Base-by-base conservation (phyloP, 352 stramenopile genomes). In the Elongisporangium anandrum region DNA sequence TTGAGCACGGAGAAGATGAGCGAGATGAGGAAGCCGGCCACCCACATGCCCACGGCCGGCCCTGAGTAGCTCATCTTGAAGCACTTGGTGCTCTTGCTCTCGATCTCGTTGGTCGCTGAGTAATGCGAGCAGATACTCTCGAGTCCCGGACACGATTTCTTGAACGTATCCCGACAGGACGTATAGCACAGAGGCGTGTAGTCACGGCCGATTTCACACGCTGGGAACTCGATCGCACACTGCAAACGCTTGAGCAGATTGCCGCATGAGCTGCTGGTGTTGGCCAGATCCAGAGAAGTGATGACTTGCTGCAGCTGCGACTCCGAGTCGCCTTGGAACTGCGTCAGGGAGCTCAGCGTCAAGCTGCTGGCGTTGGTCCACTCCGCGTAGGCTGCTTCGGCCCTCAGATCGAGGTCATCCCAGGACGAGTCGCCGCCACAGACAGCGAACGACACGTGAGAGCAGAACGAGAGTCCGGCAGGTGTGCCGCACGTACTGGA, bases 1-100 rank as follows among this genome's bases (percentile, higher is more conserved):
- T 94, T 95, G 55, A 95, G 78, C 22, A 96, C 75, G 10, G 83
- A 95, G 63, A 97, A 95, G 24, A 93, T 69, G 23, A 96, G 79
- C 50, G 84, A 90, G 65, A 96, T 93, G 54, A 85, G 79, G 58
- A 96, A 94, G 15, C 86, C 87, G 0, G 89, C 81, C 50, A 92
- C 79, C 87, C 87, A 95, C 81, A 94, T 91, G 49, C 81, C 84
- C 16, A 94, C 71, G 0, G 81, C 72, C 0, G 85, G 85, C 16
- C 85, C 85, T 3, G 59, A 72, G 66, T 94, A 94, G 50, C 66
- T 59, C 19, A 94, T 61, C 59, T 90, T 88, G 73, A 94, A 92
- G 70, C 85, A 94, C 56, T 90, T 88, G 69, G 67, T 82, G 64
- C 68, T 69, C 65, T 90, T 92, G 22, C 41, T 65, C 29, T 89